Conservation (phyloP, 2,329 filamentous ascomycete species). For the Neofusicoccum laricinum region DNA sequence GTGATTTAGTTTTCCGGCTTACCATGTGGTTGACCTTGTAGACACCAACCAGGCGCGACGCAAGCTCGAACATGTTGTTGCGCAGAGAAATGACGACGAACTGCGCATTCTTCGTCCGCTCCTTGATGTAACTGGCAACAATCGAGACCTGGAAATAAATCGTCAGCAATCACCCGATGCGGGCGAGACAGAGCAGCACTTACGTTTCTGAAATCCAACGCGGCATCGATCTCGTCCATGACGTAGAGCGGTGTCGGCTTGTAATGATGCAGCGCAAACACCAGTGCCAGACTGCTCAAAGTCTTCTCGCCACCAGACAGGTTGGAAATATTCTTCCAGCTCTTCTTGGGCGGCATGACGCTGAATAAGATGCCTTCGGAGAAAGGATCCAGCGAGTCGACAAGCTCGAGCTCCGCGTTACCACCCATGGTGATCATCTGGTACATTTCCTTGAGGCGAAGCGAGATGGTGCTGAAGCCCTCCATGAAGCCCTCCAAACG, state of each 20-base stretch:
- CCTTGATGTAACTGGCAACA: constrained; percentile 98
- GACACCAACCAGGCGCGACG: constrained; percentile 89
- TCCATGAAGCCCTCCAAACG: constrained; percentile 98
- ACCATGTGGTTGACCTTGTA: constrained; percentile 99
- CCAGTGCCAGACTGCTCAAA: constrained; percentile 82
- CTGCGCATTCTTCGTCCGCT: constrained; percentile 97
- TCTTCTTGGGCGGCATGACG: constrained; percentile 99
- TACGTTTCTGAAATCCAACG: constrained; percentile 95
- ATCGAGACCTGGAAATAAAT: constrained; percentile 71
- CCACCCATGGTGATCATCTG: constrained; percentile 99
- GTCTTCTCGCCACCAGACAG: constrained; percentile 97
- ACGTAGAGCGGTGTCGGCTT: constrained; percentile 97
- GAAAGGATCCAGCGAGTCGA: constrained; percentile 94
- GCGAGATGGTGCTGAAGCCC: constrained; percentile 89
- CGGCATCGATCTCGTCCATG: constrained; percentile 99
- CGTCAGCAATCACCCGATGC: not conserved
- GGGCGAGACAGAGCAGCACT: constrained; percentile 43
- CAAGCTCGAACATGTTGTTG: constrained; percentile 99
- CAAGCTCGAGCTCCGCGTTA: constrained; percentile 94
- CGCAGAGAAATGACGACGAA: constrained; percentile 97
- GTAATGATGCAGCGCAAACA: constrained; percentile 98
- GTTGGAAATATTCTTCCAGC: constrained; percentile 99
- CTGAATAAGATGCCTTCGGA: constrained; percentile 95
- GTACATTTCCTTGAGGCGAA: constrained; percentile 98
- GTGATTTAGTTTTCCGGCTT: constrained; percentile 24